phyloP scores from a whole-genome alignment of 2,329 filamentous ascomycete species.

The Hypoxylon sp. region DNA sequence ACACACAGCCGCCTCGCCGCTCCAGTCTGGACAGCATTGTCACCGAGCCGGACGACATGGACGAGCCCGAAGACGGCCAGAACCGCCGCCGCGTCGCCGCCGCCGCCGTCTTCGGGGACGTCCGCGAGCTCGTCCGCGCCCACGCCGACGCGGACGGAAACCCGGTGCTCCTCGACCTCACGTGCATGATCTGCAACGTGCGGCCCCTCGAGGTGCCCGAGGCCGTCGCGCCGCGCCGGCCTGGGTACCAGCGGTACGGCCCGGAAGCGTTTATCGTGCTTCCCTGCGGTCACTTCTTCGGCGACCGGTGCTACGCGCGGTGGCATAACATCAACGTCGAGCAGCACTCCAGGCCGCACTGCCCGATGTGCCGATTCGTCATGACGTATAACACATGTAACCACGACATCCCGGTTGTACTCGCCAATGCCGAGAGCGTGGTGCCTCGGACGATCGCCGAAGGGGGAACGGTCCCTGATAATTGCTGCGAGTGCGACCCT shows the following conservation, averaged over 20 bases:
- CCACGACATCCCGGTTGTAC: background rate
- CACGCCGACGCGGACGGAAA: background rate
- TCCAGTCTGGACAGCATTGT: no score
- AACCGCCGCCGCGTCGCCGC: background rate
- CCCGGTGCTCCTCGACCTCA: background rate
- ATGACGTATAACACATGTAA: background rate
- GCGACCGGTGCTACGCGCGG: background rate
- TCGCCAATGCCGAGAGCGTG: background rate
- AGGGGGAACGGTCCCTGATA: background rate
- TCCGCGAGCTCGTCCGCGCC: background rate
- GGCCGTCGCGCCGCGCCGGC: background rate
- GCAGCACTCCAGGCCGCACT: background rate
- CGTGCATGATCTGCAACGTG: background rate
- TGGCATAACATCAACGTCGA: background rate
- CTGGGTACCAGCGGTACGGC: background rate
- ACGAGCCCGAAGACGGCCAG: background rate
- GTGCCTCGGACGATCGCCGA: background rate
- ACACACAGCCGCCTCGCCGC: no score
- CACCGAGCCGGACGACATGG: no score
- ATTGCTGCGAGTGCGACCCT: background rate
- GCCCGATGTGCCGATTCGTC: background rate
- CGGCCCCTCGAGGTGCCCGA: background rate
- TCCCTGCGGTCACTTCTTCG: constrained; percentile 2
- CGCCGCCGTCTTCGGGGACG: background rate
- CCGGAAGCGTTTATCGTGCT: background rate